Percentiles rank a stretch among this genome's conserved stretches.
Conservation (phyloP, 257 asterid genomes). For the Solanum chmielewskii region DNA sequence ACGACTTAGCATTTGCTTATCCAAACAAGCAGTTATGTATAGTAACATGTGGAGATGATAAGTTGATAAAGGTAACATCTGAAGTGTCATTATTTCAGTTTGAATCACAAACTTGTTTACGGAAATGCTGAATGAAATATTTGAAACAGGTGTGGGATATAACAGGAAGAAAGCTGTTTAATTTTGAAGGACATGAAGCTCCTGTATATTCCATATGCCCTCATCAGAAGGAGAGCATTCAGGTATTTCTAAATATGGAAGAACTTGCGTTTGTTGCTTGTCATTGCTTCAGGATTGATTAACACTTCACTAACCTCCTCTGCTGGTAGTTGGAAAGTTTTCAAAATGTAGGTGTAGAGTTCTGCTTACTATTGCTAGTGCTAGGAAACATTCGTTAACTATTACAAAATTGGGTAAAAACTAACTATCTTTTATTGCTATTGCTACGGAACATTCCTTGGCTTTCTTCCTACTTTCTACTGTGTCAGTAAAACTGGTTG, state of each 20-base stretch:
- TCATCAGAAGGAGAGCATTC: slow-evolving; percentile 92
- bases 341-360: not conserved
- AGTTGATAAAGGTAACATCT: slow-evolving; percentile 69
- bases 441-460: not conserved
- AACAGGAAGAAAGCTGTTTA: slow-evolving; percentile 71
- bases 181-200: slow-evolving; percentile 97
- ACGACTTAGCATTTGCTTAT: slow-evolving; percentile 89
- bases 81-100: not conserved
- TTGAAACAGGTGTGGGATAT: slow-evolving; percentile 93
- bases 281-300: not conserved
- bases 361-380: not conserved
- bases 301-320: not conserved
- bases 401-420: not conserved
- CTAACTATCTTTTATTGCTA: not conserved
- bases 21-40: slow-evolving; percentile 90
- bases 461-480: not conserved
- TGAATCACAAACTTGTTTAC: not conserved
- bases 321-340: not conserved
- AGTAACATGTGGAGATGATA: slow-evolving; percentile 96
- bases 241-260: slow-evolving; percentile 33
- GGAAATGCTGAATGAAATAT: slow-evolving; percentile 16
- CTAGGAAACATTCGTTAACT: not conserved
- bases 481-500: not conserved
- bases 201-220: slow-evolving; percentile 96
- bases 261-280: not conserved